A percentile compares a stretch with the other conserved stretches of the same genome.
phyloP scores from a whole-genome alignment of 176 grass and related monocot genomes.

The Ensete ventricosum region DNA sequence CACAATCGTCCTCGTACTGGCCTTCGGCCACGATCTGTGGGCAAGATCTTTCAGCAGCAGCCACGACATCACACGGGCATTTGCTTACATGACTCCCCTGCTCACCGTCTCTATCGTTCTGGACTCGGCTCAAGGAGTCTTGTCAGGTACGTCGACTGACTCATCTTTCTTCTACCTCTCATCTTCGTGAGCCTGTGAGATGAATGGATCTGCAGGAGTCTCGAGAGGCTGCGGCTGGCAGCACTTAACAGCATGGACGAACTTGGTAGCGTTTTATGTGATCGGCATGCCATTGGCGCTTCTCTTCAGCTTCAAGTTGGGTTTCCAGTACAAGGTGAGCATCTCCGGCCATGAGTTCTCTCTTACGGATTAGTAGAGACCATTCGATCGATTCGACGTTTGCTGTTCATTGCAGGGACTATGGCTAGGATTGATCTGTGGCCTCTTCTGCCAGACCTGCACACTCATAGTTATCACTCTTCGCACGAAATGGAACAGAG shows the following conservation, averaged over 20 bases:
- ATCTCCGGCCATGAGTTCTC: too few species aligned
- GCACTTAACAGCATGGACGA: constrained; percentile 64
- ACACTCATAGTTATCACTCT: constrained; percentile 59
- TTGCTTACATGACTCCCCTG: constrained; percentile 55
- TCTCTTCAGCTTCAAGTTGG: constrained; percentile 66
- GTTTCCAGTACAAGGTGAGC: constrained; percentile 35
- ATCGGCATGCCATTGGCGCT: constrained; percentile 68
- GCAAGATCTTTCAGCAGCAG: constrained; percentile 60
- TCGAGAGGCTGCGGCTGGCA: constrained; percentile 93
- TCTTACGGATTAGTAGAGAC: too few species aligned
- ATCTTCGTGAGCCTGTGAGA: too few species aligned
- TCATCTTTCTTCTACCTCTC: too few species aligned
- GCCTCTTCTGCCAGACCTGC: constrained; percentile 42
- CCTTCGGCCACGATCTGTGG: constrained; percentile 49
- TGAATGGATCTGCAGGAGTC: constrained; percentile 35
- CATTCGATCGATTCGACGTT: too few species aligned
- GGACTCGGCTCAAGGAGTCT: constrained; percentile 70
- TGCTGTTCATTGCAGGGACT: constrained; percentile 37
- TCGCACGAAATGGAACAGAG: constrained; percentile 48
- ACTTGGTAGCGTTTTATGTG: constrained; percentile 84
- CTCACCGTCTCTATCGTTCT: constrained; percentile 57
- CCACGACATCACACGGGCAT: constrained; percentile 41
- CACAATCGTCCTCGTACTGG: constrained; percentile 41
- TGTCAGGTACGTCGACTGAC: constrained; percentile 28
- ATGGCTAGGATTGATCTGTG: constrained; percentile 68